Evolutionary conservation across 192 early-diverging fungal genomes (phyloP).

Genomic region (Coemansia guatemalensis): DNA sequence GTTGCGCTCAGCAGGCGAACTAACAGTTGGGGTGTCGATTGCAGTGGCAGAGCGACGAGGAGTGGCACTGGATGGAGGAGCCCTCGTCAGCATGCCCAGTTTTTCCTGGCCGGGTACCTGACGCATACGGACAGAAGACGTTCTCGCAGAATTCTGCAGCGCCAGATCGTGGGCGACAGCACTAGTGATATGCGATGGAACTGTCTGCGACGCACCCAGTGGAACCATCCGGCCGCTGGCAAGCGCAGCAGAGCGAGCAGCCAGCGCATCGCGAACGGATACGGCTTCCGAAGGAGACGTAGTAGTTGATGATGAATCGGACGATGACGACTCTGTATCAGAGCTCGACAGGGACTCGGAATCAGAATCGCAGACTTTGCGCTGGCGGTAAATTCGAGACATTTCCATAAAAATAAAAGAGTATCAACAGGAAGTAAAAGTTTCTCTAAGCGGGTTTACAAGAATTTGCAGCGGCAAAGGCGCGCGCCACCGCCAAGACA

Average conservation of each 20-base stretch:
- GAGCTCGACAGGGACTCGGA: too few relatives aligned
- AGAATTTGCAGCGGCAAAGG: constrained; percentile 16
- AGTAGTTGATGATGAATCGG: too few relatives aligned
- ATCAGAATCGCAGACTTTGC: too few relatives aligned
- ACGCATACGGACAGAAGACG: constrained; percentile 5
- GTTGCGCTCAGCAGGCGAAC: not conserved
- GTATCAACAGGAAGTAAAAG: not conserved
- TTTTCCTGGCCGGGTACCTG: constrained; percentile 14
- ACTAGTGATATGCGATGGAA: constrained; percentile 4
- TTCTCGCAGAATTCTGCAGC: constrained; percentile 10
- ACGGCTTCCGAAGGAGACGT: too few relatives aligned
- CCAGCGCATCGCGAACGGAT: constrained; percentile 2
- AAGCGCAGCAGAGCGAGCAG: constrained; percentile 4
- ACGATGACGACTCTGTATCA: too few relatives aligned
- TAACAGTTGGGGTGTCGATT: not conserved
- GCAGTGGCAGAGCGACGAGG: not conserved
- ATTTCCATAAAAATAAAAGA: not conserved
- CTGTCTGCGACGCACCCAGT: constrained; percentile 5
- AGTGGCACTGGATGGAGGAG: not conserved
- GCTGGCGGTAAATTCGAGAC: too few relatives aligned
- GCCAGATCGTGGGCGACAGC: constrained; percentile 5
- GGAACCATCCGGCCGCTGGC: constrained; percentile 1
- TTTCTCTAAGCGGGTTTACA: too few relatives aligned
- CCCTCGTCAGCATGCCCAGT: constrained; percentile 7
- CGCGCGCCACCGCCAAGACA: constrained; percentile 38